These are phyloP conservation scores for Phaeoacremonium minimum DNA, from an alignment of 2,329 filamentous ascomycete genomes.

Conservation along the genomic window DNA sequence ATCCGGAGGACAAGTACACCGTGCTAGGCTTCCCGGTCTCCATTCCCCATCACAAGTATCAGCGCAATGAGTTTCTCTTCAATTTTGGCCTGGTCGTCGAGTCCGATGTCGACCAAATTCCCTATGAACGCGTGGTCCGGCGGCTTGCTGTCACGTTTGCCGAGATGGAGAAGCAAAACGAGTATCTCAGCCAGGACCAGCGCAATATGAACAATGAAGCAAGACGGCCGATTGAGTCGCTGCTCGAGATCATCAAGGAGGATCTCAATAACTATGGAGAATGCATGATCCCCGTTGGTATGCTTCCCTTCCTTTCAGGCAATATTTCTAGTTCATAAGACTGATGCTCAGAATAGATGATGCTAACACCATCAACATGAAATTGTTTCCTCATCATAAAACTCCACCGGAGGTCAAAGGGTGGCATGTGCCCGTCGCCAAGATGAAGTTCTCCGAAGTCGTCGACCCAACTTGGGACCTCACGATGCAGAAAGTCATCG, in stretches of 20 bases:
- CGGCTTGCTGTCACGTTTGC: conserved; percentile 83
- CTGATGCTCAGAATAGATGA: conserved; percentile 59
- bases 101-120: conserved; percentile 61
- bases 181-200: conserved; percentile 68
- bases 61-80: conserved; percentile 96
- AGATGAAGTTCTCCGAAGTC: conserved; percentile 60
- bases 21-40: conserved; percentile 88
- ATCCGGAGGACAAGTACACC: conserved; percentile 64
- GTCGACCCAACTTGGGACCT: conserved; percentile 70
- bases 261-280: conserved; percentile 96
- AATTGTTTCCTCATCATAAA: conserved; percentile 81
- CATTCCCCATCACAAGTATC: conserved; percentile 76
- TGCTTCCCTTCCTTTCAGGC: conserved; percentile 20
- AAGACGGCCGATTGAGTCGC: conserved; percentile 70
- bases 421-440: conserved; percentile 85
- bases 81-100: conserved; percentile 88
- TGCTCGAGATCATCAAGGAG: conserved; percentile 77
- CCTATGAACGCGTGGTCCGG: conserved; percentile 79
- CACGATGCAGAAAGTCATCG: conserved; percentile 73
- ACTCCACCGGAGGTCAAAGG: conserved; percentile 73
- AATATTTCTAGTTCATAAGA: neutral
- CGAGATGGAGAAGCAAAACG: conserved; percentile 86
- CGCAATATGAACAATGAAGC: conserved; percentile 33
- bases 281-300: conserved; percentile 96
- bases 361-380: conserved; percentile 92